A percentile compares a stretch with the other conserved stretches of the same genome.
Evolutionary conservation across 176 grass and related monocot genomes (phyloP).

Genomic region (Carex myosuroides): DNA sequence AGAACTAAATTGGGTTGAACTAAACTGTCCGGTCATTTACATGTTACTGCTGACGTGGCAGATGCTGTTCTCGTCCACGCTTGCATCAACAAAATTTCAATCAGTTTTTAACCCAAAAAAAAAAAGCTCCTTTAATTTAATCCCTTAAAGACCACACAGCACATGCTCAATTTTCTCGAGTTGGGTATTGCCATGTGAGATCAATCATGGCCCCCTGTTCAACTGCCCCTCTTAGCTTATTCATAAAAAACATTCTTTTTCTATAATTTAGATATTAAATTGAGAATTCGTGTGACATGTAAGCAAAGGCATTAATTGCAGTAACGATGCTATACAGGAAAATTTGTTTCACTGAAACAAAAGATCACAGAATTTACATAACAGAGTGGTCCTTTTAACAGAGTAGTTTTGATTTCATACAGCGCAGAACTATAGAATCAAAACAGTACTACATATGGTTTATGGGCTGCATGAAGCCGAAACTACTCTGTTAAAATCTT

Average conservation of each 20-base stretch:
- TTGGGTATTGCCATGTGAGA: constrained; percentile 3
- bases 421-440: no score
- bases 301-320: background rate
- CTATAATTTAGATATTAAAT: background rate
- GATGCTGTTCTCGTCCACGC: background rate
- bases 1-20: background rate
- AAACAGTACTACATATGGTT: no score
- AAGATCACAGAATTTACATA: no score
- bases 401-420: no score
- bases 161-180: background rate
- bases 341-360: no score
- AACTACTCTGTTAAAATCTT: no score
- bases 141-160: background rate
- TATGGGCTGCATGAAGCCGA: no score
- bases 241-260: background rate
- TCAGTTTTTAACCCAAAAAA: background rate
- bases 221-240: background rate
- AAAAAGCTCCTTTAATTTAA: background rate
- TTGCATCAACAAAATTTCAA: background rate
- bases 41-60: background rate
- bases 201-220: background rate
- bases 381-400: no score
- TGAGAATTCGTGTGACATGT: background rate
- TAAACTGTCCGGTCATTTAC: background rate
- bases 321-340: no score